These are phyloP conservation scores for Penicillium nucicola DNA, from an alignment of 495 filamentous ascomycete genomes.

Conservation along the genomic window DNA sequence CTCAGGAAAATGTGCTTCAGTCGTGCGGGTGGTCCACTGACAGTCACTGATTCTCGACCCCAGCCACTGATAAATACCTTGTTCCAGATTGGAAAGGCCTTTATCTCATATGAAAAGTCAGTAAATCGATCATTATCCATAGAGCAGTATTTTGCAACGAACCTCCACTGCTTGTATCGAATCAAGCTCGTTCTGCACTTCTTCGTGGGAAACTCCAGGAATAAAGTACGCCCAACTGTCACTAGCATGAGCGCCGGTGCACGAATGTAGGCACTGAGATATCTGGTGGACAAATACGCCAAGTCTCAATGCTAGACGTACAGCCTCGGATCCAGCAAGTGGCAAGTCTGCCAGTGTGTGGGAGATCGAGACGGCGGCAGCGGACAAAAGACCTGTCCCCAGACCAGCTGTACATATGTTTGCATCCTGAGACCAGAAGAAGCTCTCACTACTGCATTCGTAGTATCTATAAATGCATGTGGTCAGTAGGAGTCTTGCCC, in stretches of 20 bases:
- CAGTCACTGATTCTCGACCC: constrained; percentile 28
- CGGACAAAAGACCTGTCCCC: constrained; percentile 36
- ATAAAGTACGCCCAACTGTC: constrained; percentile 45
- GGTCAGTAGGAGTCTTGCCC: neutral
- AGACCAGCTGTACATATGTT: constrained; percentile 18
- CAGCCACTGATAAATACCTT: constrained; percentile 40
- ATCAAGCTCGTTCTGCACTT: constrained; percentile 36
- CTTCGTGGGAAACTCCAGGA: constrained; percentile 22
- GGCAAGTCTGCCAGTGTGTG: constrained; percentile 19
- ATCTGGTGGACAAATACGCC: constrained; percentile 32
- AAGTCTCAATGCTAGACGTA: constrained; percentile 37
- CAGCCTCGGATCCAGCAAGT: constrained; percentile 21
- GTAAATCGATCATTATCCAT: no score
- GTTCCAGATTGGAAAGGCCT: constrained; percentile 7
- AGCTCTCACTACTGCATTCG: constrained; percentile 20
- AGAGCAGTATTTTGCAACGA: no score
- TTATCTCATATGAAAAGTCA: no score
- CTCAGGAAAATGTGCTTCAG: constrained; percentile 28
- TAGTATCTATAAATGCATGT: constrained; percentile 1
- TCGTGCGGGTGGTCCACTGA: constrained; percentile 43
- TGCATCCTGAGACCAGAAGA: constrained; percentile 11
- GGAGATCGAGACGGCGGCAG: constrained; percentile 35
- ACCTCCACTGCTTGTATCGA: constrained; percentile 15
- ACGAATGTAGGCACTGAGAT: constrained; percentile 31
- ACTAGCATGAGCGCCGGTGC: constrained; percentile 9